Conservation (phyloP, 1,139 yeast species). For the Geotrichum histeridarum region DNA sequence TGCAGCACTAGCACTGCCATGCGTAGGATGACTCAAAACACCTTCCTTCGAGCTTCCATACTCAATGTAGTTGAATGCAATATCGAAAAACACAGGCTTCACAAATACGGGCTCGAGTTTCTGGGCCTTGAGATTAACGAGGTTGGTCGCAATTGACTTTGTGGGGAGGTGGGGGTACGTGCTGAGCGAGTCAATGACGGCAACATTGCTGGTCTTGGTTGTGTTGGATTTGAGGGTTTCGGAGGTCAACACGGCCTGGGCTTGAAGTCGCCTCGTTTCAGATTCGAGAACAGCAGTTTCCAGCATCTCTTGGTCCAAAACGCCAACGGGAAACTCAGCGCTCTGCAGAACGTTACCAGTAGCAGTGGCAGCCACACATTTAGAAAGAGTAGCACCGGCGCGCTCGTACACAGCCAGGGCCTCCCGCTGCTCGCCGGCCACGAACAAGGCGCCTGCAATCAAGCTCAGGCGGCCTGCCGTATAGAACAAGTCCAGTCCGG, state of each 20-base stretch:
- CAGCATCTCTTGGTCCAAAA: constrained; percentile 30
- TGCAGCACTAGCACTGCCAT: too few relatives aligned
- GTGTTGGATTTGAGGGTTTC: constrained; percentile 2
- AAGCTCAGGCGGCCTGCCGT: constrained; percentile 42
- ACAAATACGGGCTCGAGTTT: constrained; percentile 55
- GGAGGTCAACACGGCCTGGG: constrained; percentile 17
- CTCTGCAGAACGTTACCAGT: constrained; percentile 20
- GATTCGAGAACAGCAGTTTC: not conserved
- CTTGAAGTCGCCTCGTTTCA: constrained; percentile 3
- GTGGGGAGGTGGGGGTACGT: constrained; percentile 37
- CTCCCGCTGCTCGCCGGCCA: constrained; percentile 46
- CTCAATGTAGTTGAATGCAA: constrained; percentile 75
- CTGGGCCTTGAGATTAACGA: constrained; percentile 46
- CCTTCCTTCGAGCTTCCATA: constrained; percentile 34
- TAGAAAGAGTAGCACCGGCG: constrained; percentile 34
- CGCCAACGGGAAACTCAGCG: constrained; percentile 29
- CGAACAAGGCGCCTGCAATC: constrained; percentile 49
- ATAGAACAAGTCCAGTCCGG: constrained; percentile 47
- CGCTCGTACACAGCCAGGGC: constrained; percentile 50
- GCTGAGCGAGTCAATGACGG: constrained; percentile 50
- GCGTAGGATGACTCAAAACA: not conserved
- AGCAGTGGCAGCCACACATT: constrained; percentile 6
- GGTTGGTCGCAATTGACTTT: constrained; percentile 39
- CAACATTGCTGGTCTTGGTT: constrained; percentile 14
- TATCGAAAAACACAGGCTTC: constrained; percentile 86